These are phyloP conservation scores for Metroxylon sagu DNA, from an alignment of 176 grass and related monocot genomes.

Conservation along the genomic window DNA sequence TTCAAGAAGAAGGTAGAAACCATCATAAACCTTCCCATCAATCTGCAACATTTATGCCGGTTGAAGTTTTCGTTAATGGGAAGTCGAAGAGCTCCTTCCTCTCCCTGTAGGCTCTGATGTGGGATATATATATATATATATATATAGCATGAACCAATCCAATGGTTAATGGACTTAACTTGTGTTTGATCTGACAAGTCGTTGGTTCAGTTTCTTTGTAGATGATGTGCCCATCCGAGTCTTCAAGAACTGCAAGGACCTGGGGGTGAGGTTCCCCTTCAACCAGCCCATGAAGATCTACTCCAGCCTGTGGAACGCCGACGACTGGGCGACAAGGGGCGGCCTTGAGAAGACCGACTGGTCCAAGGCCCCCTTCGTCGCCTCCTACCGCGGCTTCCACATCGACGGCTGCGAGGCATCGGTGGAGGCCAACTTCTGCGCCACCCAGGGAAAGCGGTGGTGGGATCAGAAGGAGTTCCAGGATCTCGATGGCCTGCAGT, in stretches of 20 bases:
- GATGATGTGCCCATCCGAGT: constrained; percentile 64
- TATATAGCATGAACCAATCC: too few species aligned
- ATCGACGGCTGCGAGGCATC: constrained; percentile 71
- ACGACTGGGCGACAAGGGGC: constrained; percentile 68
- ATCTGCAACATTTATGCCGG: too few species aligned
- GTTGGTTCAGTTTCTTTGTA: constrained; percentile 65
- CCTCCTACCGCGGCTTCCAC: constrained; percentile 60
- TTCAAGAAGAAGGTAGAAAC: too few species aligned
- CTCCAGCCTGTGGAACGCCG: constrained; percentile 74
- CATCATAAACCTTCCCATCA: too few species aligned
- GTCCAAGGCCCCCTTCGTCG: constrained; percentile 56
- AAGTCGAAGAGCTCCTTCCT: too few species aligned
- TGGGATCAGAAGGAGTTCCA: constrained; percentile 62
- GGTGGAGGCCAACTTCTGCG: constrained; percentile 42
- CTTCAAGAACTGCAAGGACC: constrained; percentile 69
- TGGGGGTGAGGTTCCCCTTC: constrained; percentile 56
- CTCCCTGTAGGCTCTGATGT: too few species aligned
- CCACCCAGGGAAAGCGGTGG: constrained; percentile 59
- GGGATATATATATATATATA: too few species aligned
- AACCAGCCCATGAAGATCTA: constrained; percentile 87
- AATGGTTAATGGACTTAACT: too few species aligned
- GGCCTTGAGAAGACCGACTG: constrained; percentile 80
- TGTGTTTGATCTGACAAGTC: too few species aligned
- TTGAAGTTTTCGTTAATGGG: too few species aligned
- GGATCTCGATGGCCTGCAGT: constrained; percentile 56